Conservation (phyloP, 2,329 filamentous ascomycete genomes). For the Nectriaceae sp. region DNA sequence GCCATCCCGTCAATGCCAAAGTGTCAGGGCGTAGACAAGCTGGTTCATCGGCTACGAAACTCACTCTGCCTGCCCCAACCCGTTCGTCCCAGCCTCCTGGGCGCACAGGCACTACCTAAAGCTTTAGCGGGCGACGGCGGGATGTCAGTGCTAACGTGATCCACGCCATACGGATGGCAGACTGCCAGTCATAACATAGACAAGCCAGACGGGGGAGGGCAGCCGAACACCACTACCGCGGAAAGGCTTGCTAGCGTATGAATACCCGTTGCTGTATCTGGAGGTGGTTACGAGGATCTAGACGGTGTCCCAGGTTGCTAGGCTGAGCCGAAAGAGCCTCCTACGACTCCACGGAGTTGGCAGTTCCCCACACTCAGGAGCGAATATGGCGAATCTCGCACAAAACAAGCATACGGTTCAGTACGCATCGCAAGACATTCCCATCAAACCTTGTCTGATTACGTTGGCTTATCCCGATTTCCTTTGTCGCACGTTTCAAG, state of each 20-base stretch:
- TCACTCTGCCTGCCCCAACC: background rate
- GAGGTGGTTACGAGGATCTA: no score
- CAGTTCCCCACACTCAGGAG: background rate
- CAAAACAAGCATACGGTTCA: constrained; percentile 1
- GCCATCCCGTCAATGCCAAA: background rate
- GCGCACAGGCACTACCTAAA: no score
- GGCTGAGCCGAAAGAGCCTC: no score
- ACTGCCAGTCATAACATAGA: no score
- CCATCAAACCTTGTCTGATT: constrained; percentile 11
- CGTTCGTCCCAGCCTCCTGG: constrained; percentile 8
- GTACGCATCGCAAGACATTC: constrained; percentile 6
- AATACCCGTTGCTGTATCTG: no score
- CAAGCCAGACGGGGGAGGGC: no score
- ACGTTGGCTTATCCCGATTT: constrained; percentile 1
- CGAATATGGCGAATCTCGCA: constrained; percentile 6
- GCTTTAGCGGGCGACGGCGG: no score
- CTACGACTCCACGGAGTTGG: background rate
- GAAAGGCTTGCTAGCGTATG: no score
- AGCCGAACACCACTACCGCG: no score
- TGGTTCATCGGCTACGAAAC: background rate
- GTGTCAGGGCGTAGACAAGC: background rate
- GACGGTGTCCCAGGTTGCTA: no score
- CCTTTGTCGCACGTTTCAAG: constrained; percentile 10
- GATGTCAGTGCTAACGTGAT: no score
- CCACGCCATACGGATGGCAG: no score